Conservation (phyloP, 768 basidiomycete species). For the Imleria badia region DNA sequence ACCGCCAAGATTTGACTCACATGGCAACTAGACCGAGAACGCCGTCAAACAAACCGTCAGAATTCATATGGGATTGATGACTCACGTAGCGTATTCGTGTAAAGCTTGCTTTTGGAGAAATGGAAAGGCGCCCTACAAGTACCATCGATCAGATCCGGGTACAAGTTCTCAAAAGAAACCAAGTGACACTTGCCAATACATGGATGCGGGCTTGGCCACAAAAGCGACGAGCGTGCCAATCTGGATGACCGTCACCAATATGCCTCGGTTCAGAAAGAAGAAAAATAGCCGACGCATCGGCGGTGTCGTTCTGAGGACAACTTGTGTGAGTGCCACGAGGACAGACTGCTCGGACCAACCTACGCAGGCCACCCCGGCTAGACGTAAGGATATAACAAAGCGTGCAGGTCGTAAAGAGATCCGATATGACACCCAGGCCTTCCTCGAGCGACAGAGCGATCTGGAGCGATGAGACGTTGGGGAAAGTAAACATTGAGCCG, state of each 20-base stretch:
- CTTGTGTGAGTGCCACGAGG: background rate
- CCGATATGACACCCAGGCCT: background rate
- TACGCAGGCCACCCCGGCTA: background rate
- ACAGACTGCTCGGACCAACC: background rate
- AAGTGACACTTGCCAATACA: background rate
- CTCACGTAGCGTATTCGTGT: slow-evolving; percentile 3
- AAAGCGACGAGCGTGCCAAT: background rate
- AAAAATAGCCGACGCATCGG: background rate
- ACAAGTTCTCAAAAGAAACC: background rate
- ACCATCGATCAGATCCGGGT: background rate
- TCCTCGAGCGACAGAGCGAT: background rate
- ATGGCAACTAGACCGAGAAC: background rate
- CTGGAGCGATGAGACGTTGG: background rate
- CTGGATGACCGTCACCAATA: slow-evolving; percentile 7
- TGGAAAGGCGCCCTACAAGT: background rate
- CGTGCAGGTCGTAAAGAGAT: slow-evolving; percentile 3
- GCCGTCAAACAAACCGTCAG: background rate
- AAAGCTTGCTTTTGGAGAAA: background rate
- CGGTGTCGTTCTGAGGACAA: background rate
- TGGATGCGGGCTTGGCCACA: background rate
- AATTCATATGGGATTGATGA: background rate
- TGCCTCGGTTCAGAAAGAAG: background rate
- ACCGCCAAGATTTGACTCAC: background rate
- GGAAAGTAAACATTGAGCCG: no score
- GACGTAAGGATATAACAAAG: background rate